These are phyloP conservation scores for Nakazawaea pomicola DNA, from an alignment of 805 yeast genomes.

Conservation along the genomic window DNA sequence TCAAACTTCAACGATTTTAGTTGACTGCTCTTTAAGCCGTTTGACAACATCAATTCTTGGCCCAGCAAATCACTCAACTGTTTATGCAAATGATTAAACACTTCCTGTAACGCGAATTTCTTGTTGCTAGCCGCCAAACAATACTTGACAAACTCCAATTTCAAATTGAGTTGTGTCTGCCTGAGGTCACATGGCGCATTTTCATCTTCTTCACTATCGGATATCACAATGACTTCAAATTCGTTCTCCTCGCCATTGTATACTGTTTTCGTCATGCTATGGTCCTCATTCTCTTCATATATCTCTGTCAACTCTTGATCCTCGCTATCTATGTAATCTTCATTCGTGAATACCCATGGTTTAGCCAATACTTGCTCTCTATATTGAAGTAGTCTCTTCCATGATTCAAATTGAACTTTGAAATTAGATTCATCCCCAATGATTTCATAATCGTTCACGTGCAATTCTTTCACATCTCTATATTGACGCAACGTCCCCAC, in stretches of 20 bases:
- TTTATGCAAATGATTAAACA: constrained; percentile 1
- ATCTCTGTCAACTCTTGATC: constrained; percentile 4
- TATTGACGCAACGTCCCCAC: constrained; percentile 3
- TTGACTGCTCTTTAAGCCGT: not conserved
- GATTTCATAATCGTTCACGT: constrained; percentile 1
- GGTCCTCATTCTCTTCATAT: not conserved
- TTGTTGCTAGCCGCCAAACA: not conserved
- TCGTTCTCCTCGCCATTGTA: constrained; percentile 3
- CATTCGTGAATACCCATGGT: constrained; percentile 5
- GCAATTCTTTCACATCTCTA: constrained; percentile 2
- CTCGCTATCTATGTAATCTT: constrained; percentile 1
- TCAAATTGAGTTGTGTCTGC: not conserved
- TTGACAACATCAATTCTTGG: not conserved
- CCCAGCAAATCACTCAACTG: constrained; percentile 1
- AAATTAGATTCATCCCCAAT: constrained; percentile 6
- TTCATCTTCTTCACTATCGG: not conserved
- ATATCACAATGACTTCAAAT: constrained; percentile 1
- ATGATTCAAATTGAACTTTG: not conserved
- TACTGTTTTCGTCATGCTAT: constrained; percentile 1
- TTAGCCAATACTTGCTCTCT: not conserved
- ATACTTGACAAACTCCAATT: constrained; percentile 5
- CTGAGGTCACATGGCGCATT: not conserved
- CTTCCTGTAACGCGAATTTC: constrained; percentile 4
- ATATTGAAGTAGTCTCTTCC: not conserved
- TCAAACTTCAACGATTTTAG: constrained; percentile 1